Percentiles rank a stretch among this genome's conserved stretches.
These are phyloP conservation scores for Excoecaria cochinchinensis DNA, from an alignment of 345 rosid species.

Conservation along the genomic window DNA sequence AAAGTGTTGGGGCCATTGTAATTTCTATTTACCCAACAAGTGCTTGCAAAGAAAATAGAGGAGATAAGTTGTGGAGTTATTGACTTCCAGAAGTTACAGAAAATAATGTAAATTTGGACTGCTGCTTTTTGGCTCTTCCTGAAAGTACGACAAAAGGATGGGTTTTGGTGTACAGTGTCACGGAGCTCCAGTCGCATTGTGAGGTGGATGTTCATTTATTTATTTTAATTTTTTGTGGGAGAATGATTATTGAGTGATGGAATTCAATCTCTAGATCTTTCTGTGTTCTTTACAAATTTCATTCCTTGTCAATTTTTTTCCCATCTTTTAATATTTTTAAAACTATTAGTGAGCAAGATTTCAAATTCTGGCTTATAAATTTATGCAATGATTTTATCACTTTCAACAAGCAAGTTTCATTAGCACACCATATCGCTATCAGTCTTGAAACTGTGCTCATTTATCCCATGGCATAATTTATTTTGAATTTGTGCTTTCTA, in stretches of 20 bases:
- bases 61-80: neutral
- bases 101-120: slow-evolving; percentile 41
- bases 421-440: no score
- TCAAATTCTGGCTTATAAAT: neutral
- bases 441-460: neutral
- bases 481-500: no score
- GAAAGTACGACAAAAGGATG: slow-evolving; percentile 77
- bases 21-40: neutral
- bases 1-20: neutral
- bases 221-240: no score
- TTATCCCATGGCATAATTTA: no score
- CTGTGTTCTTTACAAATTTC: neutral
- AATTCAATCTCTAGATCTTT: no score
- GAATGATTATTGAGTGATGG: no score
- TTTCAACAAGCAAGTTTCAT: neutral
- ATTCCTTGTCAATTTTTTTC: neutral
- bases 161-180: slow-evolving; percentile 80
- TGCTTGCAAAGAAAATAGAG: neutral
- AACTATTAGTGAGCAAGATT: neutral
- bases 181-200: no score
- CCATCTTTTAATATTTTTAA: neutral
- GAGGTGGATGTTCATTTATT: no score
- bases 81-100: neutral
- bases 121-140: slow-evolving; percentile 93
- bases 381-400: neutral